Percentiles rank a stretch among this genome's conserved stretches.
These are phyloP conservation scores for Castanea crenata DNA, from an alignment of 306 rosid genomes.

Conservation along the genomic window DNA sequence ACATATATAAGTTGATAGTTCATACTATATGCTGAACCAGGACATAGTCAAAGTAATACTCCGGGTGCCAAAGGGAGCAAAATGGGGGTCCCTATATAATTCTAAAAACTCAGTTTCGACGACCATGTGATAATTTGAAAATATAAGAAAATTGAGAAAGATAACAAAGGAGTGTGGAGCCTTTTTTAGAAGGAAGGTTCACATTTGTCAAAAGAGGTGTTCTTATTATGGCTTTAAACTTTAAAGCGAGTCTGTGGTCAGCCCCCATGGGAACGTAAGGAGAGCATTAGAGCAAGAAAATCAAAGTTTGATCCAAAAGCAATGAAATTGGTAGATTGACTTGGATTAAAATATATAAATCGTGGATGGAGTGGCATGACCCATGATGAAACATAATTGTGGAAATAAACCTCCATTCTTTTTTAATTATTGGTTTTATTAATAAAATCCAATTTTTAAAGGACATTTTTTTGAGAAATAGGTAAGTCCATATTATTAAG, in stretches of 20 bases:
- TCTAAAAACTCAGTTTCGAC: not conserved
- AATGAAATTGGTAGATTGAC: not conserved
- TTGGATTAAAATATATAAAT: too few relatives aligned
- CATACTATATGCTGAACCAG: not conserved
- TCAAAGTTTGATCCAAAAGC: not conserved
- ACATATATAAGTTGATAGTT: too few relatives aligned
- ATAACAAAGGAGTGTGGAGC: not conserved
- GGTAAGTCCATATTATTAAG: too few relatives aligned
- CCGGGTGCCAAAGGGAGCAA: not conserved
- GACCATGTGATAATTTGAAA: too few relatives aligned
- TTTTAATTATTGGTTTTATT: too few relatives aligned
- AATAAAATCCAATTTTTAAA: too few relatives aligned
- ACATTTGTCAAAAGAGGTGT: not conserved
- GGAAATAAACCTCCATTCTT: too few relatives aligned
- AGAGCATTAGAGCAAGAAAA: not conserved
- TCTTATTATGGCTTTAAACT: not conserved
- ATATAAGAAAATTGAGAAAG: too few relatives aligned
- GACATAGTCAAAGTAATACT: constrained; percentile 27
- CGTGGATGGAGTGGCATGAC: too few relatives aligned
- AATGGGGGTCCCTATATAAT: not conserved
- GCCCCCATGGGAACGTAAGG: not conserved
- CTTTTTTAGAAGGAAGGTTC: not conserved
- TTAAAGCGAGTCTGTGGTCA: not conserved
- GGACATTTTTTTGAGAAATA: too few relatives aligned
- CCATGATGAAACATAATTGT: too few relatives aligned